Base-by-base conservation (phyloP, 2,329 filamentous ascomycete species). In the Neonectria ditissima region DNA sequence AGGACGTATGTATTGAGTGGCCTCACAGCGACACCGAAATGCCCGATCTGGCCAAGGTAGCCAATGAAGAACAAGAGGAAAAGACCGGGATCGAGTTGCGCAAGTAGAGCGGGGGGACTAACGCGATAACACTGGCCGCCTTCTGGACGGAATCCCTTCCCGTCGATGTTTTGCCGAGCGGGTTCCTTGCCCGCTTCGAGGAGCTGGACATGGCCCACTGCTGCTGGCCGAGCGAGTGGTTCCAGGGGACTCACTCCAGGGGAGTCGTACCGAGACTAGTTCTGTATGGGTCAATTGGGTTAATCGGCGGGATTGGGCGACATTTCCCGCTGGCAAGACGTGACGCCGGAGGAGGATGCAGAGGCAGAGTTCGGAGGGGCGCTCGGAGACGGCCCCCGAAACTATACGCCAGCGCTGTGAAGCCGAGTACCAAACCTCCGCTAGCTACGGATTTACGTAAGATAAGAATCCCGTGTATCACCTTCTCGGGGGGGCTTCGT, bases 71-170 rank as follows among this genome's bases (percentile, higher is more conserved):
- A 5, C 13, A 34, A n/a, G 22, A 39, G n/a, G 8, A 18, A 32
- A n/a, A 47, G 4, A 43, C 18, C 20, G n/a, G 39, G 41, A 14
- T 5, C 9, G 13, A 28, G 22, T 24, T 16, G 11, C n/a, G n/a
- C 5, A 32, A 30, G 28, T 16, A 32, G 7, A 9, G 41, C 26
- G n/a, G 18, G 10, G 37, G 11, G 7, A 48, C 54, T 48, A 20
- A 56, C 54, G 54, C 54, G 24, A 47, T 55, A 2, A 55, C 41
- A 37, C 41, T 22, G 14, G 43, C 20, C 6, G 41, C 20, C 28
- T 55, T 55, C 14, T 47, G 53, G 16, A 47, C 43, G 53, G 53
- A 55, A 22, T 34, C 53, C 28, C 4, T 32, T 18, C 24, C 53
- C 53, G 53, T 47, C 9, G 53, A 7, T 18, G 41, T 22, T 34